These are phyloP conservation scores for Emiliania huxleyi DNA, from an alignment of 78 protist genomes.

Conservation along the genomic window DNA sequence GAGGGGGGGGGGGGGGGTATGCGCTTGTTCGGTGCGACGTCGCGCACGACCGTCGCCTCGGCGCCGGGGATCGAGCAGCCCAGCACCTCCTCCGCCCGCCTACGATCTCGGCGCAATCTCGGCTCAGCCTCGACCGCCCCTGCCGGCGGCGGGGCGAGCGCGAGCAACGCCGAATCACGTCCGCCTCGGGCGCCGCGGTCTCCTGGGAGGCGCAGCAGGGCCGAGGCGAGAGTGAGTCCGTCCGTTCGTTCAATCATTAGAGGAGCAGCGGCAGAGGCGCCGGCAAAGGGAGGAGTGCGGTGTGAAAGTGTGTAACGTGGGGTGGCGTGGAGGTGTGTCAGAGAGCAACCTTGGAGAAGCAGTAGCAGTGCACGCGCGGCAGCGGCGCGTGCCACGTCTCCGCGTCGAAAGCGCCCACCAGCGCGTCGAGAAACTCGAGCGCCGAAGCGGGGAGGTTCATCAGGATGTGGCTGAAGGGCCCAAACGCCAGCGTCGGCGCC, in stretches of 20 bases:
- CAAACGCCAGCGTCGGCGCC: not conserved
- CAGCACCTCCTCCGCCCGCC: not conserved
- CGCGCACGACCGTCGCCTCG: constrained; percentile 69
- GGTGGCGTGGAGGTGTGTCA: no score
- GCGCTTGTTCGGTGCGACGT: constrained; percentile 82
- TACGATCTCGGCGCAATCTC: constrained; percentile 30
- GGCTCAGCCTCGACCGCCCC: no score
- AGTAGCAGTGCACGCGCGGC: constrained; percentile 69
- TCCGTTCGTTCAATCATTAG: no score
- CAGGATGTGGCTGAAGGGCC: constrained; percentile 46
- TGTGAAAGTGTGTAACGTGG: no score
- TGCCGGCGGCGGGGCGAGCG: no score
- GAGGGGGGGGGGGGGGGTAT: no score
- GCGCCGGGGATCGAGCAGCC: constrained; percentile 5
- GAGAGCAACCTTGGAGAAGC: constrained; percentile 41
- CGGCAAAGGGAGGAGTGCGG: no score
- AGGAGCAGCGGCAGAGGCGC: no score
- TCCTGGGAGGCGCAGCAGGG: no score
- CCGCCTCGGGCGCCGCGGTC: no score
- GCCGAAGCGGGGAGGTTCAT: constrained; percentile 92
- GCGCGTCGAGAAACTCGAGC: constrained; percentile 74
- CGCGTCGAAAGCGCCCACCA: constrained; percentile 29
- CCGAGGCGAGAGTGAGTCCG: no score
- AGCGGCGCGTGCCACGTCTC: not conserved
- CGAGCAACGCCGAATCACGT: no score